Percentiles rank a stretch among this genome's conserved stretches.
Evolutionary conservation across 257 asterid genomes (phyloP).

Genomic region (Nicotiana otophora): DNA sequence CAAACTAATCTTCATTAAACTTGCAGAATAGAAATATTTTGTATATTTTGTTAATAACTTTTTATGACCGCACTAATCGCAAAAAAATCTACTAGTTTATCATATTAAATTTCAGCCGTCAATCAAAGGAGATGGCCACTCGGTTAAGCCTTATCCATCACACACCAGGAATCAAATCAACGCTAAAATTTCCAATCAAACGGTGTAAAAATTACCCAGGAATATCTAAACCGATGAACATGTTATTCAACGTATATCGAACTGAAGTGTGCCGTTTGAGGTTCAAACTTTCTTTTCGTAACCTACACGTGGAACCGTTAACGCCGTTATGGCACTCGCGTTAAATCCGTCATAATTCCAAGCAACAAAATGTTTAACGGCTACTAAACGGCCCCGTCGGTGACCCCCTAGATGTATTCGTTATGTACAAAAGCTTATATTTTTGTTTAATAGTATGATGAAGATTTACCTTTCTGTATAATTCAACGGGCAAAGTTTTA

Average conservation of each 20-base stretch:
- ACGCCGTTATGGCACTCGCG: constrained; percentile 29
- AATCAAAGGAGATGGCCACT: not conserved
- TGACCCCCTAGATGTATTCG: constrained; percentile 56
- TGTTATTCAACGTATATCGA: not conserved
- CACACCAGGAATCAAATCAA: not conserved
- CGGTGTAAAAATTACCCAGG: not conserved
- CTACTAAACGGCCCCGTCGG: constrained; percentile 62
- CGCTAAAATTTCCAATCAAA: not conserved
- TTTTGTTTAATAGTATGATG: not conserved
- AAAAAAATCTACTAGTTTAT: rapidly evolving
- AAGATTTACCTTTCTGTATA: constrained; percentile 20
- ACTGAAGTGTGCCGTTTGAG: constrained; percentile 72
- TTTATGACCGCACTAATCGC: too few species aligned
- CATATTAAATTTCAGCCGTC: not conserved
- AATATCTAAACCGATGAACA: not conserved
- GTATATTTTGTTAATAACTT: too few species aligned
- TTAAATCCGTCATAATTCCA: not conserved
- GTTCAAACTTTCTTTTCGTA: constrained; percentile 68
- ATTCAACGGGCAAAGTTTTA: constrained; percentile 74
- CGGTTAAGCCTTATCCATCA: not conserved
- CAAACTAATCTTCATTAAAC: too few species aligned
- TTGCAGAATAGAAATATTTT: too few species aligned
- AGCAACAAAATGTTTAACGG: constrained; percentile 30
- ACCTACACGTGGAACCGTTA: constrained; percentile 58
- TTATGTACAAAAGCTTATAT: constrained; percentile 49